Base-by-base conservation (phyloP, 2,329 filamentous ascomycete genomes). In the Lasiodiplodia theobromae region DNA sequence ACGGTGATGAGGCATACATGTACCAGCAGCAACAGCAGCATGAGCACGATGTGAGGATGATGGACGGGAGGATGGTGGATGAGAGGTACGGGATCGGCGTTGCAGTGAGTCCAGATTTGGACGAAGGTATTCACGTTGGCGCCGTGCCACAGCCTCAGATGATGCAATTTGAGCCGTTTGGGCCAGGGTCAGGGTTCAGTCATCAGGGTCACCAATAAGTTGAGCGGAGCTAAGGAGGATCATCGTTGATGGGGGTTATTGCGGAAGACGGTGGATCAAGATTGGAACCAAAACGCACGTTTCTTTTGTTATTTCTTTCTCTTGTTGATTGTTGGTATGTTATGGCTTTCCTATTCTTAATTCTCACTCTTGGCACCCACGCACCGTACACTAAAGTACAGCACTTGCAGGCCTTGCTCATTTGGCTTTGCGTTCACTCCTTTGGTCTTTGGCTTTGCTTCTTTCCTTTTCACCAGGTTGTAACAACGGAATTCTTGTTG, bases 151-250 rank as follows among this genome's bases (percentile, higher is more conserved):
- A 31, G 18, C 23, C n/a, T 7, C 31, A 34, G 31, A 34, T 34
- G 40, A 47, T 47, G 11, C 57, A 40, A 21, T 67, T 67, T 31
- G 65, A 67, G 65, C 65, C 65, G 16, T 67, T 67, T 37, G 65
- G 65, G 2, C 65, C 40, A 1, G 60, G 60, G 10, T 23, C 16
- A 10, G 47, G 40, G 8, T 31, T 44, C 18, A 23, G 57, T 23
- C 57, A 60, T 28, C 18, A 49, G 58, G 21, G 25, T 25, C 34
- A 44, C 25, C 51, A 53, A 23, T 53, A 5, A 53, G n/a, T 10
- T 16, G 52, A 54, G 51, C 14, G 3, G 51, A 16, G 52, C 25
- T 31, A 18, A 54, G 52, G 52, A 28, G 14, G 31, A 38, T 44
- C 12, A 37, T 6, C 5, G n/a, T 25, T 56, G 25, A 31, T 34